These are phyloP conservation scores for Colletotrichum tofieldiae DNA, from an alignment of 2,329 filamentous ascomycete genomes.

Conservation along the genomic window DNA sequence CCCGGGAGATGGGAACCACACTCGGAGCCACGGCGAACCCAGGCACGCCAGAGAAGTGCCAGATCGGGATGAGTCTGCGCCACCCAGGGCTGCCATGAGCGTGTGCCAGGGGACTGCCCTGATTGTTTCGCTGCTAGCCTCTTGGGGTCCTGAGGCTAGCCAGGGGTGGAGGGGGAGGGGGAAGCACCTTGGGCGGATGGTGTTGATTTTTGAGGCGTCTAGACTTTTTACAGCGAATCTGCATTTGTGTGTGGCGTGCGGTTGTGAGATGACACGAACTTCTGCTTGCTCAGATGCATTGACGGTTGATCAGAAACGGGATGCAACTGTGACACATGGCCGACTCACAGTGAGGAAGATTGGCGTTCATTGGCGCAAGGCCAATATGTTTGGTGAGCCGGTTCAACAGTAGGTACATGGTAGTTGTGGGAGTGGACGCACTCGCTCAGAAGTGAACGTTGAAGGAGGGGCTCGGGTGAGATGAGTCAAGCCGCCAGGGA, in stretches of 20 bases:
- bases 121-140: conserved; percentile 11
- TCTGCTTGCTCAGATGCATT: not conserved
- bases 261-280: not conserved
- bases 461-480: not conserved
- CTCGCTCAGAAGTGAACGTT: not conserved
- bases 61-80: conserved; percentile 35
- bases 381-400: not conserved
- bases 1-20: conserved; percentile 26
- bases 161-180: conserved; percentile 21
- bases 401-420: too few relatives aligned
- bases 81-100: conserved; percentile 21
- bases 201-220: not conserved
- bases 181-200: conserved; percentile 14
- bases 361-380: not conserved
- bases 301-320: not conserved
- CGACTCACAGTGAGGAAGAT: not conserved
- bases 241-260: not conserved
- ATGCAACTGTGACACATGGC: conserved; percentile 20
- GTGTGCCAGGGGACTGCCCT: conserved; percentile 26
- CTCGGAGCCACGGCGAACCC: not conserved
- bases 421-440: not conserved
- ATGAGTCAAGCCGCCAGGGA: not conserved
- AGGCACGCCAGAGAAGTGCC: conserved; percentile 8
- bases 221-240: not conserved
- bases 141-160: conserved; percentile 28